These are phyloP conservation scores for Penicillium atrosanguineum DNA, from an alignment of 495 filamentous ascomycete species.

Conservation along the genomic window DNA sequence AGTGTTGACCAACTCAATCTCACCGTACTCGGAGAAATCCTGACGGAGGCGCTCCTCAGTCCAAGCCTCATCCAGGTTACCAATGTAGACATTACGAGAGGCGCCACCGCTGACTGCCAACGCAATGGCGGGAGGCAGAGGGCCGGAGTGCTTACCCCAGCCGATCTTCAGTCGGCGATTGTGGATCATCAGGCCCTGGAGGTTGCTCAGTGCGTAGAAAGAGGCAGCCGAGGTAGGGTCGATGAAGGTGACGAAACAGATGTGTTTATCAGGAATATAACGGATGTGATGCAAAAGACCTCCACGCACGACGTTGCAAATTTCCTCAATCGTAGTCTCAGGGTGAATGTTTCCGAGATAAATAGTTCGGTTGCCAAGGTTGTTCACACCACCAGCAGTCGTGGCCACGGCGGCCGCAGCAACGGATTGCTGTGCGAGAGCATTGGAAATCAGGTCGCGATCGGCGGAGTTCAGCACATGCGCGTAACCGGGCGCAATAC, in stretches of 20 bases:
- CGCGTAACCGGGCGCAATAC: slow-evolving; percentile 95
- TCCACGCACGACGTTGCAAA: slow-evolving; percentile 94
- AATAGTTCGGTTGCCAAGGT: slow-evolving; percentile 94
- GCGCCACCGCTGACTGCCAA: slow-evolving; percentile 92
- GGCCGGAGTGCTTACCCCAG: slow-evolving; percentile 98
- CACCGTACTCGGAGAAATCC: slow-evolving; percentile 96
- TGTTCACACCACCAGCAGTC: slow-evolving; percentile 92
- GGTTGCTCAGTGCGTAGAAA: slow-evolving; percentile 94
- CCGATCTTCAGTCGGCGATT: slow-evolving; percentile 97
- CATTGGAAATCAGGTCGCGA: slow-evolving; percentile 91
- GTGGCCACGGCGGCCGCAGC: slow-evolving; percentile 96
- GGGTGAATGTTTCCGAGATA: slow-evolving; percentile 99
- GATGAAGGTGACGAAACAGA: slow-evolving; percentile 99
- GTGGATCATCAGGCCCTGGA: slow-evolving; percentile 98
- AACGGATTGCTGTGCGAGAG: slow-evolving; percentile 94
- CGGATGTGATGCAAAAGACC: slow-evolving; percentile 95
- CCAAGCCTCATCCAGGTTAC: slow-evolving; percentile 96
- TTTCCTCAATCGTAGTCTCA: slow-evolving; percentile 97
- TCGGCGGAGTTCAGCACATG: slow-evolving; percentile 95
- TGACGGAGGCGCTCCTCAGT: slow-evolving; percentile 91
- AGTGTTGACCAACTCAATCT: slow-evolving; percentile 97
- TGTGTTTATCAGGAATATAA: slow-evolving; percentile 99
- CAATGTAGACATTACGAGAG: slow-evolving; percentile 95
- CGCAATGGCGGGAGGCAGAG: slow-evolving; percentile 93
- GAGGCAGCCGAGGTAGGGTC: slow-evolving; percentile 97